Base-by-base conservation (phyloP, 73 alveolate species). In the Stentor roeselii region DNA sequence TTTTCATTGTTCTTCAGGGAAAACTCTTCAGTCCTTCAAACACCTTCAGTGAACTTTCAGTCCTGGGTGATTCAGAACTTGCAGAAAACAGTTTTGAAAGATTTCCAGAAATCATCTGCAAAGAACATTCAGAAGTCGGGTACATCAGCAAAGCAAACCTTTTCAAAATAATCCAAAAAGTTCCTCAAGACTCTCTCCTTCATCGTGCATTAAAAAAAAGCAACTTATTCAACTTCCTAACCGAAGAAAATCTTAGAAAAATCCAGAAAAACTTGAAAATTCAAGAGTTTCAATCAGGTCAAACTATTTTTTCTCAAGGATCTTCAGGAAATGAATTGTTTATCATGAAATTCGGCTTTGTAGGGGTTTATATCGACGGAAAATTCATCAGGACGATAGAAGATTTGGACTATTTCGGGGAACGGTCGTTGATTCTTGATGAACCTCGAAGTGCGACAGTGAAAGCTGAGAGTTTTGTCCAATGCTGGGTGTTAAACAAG, bases 41-140 rank as follows among this genome's bases (percentile, higher is more conserved):
- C n/a, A n/a, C n/a, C n/a, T n/a, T n/a, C n/a, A n/a, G n/a, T n/a
- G n/a, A n/a, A n/a, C n/a, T 50, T 50, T 11, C 21, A 50, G 67
- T 21, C 6, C 30, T 11, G 6, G 32, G 86, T 40, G 38, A 83
- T 2, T 91, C 90, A 1, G 90, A 90, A 59, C 76, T 90, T 2
- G 32, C 87, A 1, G 38, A 82, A 37, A 84, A 76, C 14, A 34
- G 83, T 1, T 39, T 90, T 15, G 90, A 87, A 42, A 59, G 87
- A 38, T 3, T 78, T 6, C 14, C 82, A 21, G 86, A 82, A 2
- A 85, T 76, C 42, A 82, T 50, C 21, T 6, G 67, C 21, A 21
- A 21, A 50, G 30, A 50, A 11, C 21, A 11, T 50, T 6, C 6
- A 21, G 30, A 50, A 50, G 67, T 21, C 67, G 21, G 30, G 21